Base-by-base conservation (phyloP, 306 rosid genomes). In the Begonia fuchsioides region DNA sequence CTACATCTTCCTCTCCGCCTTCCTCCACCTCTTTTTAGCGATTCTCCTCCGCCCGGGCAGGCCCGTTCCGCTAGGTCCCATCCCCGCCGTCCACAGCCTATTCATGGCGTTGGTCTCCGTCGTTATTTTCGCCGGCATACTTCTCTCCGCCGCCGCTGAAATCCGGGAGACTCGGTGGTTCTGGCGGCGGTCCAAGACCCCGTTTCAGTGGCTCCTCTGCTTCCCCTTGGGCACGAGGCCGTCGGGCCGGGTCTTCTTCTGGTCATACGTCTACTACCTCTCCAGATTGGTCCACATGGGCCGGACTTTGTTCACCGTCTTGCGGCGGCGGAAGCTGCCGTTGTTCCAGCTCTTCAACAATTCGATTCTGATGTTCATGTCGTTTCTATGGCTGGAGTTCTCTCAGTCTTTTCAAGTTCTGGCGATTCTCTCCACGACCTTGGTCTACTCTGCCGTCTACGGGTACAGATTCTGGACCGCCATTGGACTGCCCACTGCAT, bases 121-220 rank as follows among this genome's bases (percentile, higher is more conserved):
- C 67, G 66, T 76, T 12, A 78, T 81, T 5, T 84, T 79, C 73
- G 52, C 80, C 68, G 97, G 97, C 0, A 69, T 76, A 15, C 49
- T 82, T 10, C 75, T 88, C 70, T 88, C 97, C 58, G 32, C 95
- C 38, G 58, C 72, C 7, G 67, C 86, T 0, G 97, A 88, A 60
- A 88, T 88, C 68, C 82, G 80, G n/a, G 97, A 84, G 11, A 88
- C 97, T 1, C 78, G 83, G 0, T 88, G 97, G 97, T 65, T 84
- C 62, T 88, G 97, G 97, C 76, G 76, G 1, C 76, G 86, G 12
- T 69, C 81, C 17, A 81, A 77, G 45, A 83, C 95, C 45, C 93
- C 97, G 0, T 48, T 88, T 19, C 83, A 88, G 14, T 88, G 97
- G 97, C 90, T 88, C 39, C 86, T 88, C 20, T 88, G 97, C 44